Evolutionary conservation across 148 eudicot genomes (phyloP).

Genomic region (Rheum nobile): DNA sequence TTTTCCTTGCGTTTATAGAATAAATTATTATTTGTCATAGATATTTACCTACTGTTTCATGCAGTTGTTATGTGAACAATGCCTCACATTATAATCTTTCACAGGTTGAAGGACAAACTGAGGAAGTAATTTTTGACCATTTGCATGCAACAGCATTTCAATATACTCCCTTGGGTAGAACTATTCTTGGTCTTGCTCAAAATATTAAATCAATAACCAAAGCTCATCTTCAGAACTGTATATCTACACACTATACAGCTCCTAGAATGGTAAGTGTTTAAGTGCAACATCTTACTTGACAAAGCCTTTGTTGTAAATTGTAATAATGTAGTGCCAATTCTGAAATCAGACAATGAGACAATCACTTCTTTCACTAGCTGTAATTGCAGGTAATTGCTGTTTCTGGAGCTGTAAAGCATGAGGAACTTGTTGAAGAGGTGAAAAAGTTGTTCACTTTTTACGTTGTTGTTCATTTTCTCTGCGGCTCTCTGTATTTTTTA

Average conservation of each 20-base stretch:
- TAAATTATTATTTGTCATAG: background rate
- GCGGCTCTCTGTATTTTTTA: too few species aligned
- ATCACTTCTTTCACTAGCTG: background rate
- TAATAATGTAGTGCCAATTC: background rate
- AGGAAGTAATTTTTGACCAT: conserved; percentile 86
- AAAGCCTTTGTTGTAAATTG: background rate
- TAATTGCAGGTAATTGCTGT: conserved; percentile 63
- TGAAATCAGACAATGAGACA: background rate
- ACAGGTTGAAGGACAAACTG: conserved; percentile 77
- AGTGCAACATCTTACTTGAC: background rate
- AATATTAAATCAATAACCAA: conserved; percentile 60
- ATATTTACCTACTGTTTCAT: background rate
- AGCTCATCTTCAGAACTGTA: conserved; percentile 52
- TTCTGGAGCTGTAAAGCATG: conserved; percentile 85
- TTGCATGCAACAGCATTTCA: conserved; percentile 97
- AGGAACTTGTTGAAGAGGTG: conserved; percentile 65
- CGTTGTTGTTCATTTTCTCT: too few species aligned
- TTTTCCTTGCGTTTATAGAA: background rate
- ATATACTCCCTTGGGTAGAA: conserved; percentile 80
- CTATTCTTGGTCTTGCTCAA: conserved; percentile 85
- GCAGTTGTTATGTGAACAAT: background rate
- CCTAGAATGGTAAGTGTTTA: conserved; percentile 56
- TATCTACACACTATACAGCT: conserved; percentile 76
- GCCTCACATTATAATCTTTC: background rate
- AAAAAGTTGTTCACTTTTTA: conserved; percentile 52